Conservation (phyloP, 768 basidiomycete species). For the Tricholoma flavovirens region DNA sequence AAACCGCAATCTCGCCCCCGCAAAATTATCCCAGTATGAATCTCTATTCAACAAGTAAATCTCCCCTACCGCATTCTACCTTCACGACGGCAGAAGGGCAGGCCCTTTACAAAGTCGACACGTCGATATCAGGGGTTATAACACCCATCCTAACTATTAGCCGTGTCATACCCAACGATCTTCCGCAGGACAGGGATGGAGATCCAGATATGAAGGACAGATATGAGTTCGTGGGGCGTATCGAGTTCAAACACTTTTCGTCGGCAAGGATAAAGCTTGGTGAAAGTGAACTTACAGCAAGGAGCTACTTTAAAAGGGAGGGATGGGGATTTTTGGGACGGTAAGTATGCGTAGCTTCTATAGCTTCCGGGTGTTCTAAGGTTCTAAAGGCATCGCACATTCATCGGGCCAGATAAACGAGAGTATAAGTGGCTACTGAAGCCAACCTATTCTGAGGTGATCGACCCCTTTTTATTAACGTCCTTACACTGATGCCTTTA, state of each 20-base stretch:
- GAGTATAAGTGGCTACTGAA: slow-evolving; percentile 20
- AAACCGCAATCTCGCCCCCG: too few species aligned
- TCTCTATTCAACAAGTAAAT: slow-evolving; percentile 17
- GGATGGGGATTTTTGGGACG: slow-evolving; percentile 17
- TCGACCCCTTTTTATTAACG: background rate
- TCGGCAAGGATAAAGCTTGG: slow-evolving; percentile 24
- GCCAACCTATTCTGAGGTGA: slow-evolving; percentile 7
- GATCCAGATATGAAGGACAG: slow-evolving; percentile 21
- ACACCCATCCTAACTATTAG: slow-evolving; percentile 3
- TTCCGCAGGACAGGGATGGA: background rate
- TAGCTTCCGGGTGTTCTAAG: background rate
- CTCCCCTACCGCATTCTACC: slow-evolving; percentile 17
- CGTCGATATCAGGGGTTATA: slow-evolving; percentile 20
- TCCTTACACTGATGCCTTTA: too few species aligned
- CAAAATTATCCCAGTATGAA: slow-evolving; percentile 1
- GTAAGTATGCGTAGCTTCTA: slow-evolving; percentile 6
- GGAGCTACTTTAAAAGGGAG: slow-evolving; percentile 19
- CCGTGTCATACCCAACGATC: background rate
- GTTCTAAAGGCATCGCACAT: slow-evolving; percentile 12
- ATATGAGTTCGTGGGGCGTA: slow-evolving; percentile 26
- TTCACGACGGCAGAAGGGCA: slow-evolving; percentile 16
- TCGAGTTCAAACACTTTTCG: slow-evolving; percentile 27
- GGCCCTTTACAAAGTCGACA: slow-evolving; percentile 16
- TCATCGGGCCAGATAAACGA: slow-evolving; percentile 19
- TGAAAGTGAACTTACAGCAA: slow-evolving; percentile 19